These are phyloP conservation scores for Didymella exigua DNA, from an alignment of 2,329 filamentous ascomycete genomes.

Conservation along the genomic window DNA sequence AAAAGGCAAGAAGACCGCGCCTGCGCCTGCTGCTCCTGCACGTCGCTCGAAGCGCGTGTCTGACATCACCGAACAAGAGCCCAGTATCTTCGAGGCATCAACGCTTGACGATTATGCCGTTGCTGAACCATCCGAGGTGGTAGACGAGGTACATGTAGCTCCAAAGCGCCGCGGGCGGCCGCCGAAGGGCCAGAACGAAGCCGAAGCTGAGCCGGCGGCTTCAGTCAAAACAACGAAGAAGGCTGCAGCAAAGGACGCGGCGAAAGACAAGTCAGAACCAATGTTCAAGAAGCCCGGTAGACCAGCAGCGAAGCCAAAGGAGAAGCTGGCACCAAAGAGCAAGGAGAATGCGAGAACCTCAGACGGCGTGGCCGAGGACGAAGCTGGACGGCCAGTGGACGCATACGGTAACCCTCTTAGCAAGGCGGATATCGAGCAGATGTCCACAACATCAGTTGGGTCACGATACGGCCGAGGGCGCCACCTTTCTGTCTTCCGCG, in stretches of 20 bases:
- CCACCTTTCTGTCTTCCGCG: constrained; percentile 43
- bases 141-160: constrained; percentile 24
- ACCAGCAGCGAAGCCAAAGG: constrained; percentile 31
- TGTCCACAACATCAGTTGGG: constrained; percentile 40
- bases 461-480: constrained; percentile 43
- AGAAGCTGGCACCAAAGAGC: constrained; percentile 21
- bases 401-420: constrained; percentile 40
- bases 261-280: constrained; percentile 22
- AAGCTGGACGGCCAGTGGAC: constrained; percentile 41
- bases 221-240: constrained; percentile 13
- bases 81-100: constrained; percentile 33
- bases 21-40: constrained; percentile 20
- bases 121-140: constrained; percentile 32
- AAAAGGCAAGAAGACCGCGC: constrained; percentile 28
- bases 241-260: not conserved
- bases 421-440: constrained; percentile 41
- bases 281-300: constrained; percentile 38
- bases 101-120: constrained; percentile 9
- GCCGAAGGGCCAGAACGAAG: constrained; percentile 26
- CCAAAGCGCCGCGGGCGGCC: constrained; percentile 37
- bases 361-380: constrained; percentile 14
- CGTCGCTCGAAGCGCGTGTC: constrained; percentile 39
- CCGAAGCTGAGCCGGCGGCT: constrained; percentile 17
- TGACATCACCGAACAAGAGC: constrained; percentile 36
- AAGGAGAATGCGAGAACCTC: constrained; percentile 14